Percentiles rank a stretch among this genome's conserved stretches.
Conservation (phyloP, 2,329 filamentous ascomycete species). For the Pseudogymnoascus verrucosus region DNA sequence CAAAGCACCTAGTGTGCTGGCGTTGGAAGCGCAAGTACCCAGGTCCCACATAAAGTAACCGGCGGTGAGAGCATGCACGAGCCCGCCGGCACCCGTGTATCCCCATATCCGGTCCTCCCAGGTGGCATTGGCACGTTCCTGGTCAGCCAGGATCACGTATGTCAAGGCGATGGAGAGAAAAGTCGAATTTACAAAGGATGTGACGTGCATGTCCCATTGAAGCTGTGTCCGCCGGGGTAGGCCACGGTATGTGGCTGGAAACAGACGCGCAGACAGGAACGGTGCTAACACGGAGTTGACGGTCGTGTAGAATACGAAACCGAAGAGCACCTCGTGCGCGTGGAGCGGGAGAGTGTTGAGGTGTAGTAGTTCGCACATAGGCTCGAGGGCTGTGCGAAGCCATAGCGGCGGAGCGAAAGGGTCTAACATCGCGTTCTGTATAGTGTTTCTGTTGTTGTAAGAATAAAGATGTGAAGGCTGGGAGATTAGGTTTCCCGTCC, state of each 20-base stretch:
- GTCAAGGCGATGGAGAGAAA: slow-evolving; percentile 64
- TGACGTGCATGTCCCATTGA: slow-evolving; percentile 79
- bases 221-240: slow-evolving; percentile 54
- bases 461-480: neutral
- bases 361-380: slow-evolving; percentile 50
- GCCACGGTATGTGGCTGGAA: slow-evolving; percentile 48
- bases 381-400: slow-evolving; percentile 44
- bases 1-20: slow-evolving; percentile 70
- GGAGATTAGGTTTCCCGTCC: neutral
- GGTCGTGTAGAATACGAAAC: slow-evolving; percentile 58
- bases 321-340: slow-evolving; percentile 64
- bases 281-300: slow-evolving; percentile 61
- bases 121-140: slow-evolving; percentile 56
- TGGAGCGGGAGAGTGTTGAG: slow-evolving; percentile 65
- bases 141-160: slow-evolving; percentile 58
- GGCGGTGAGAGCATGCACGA: slow-evolving; percentile 65
- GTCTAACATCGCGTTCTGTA: slow-evolving; percentile 52
- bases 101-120: slow-evolving; percentile 64
- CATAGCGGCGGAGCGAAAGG: slow-evolving; percentile 56
- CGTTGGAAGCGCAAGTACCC: slow-evolving; percentile 53
- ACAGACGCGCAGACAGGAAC: slow-evolving; percentile 50
- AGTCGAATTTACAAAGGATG: slow-evolving; percentile 65
- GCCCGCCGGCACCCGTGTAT: slow-evolving; percentile 62
- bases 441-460: neutral
- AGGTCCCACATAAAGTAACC: slow-evolving; percentile 81